phyloP scores from a whole-genome alignment of 805 yeast genomes.

The Metschnikowia lochheadii region DNA sequence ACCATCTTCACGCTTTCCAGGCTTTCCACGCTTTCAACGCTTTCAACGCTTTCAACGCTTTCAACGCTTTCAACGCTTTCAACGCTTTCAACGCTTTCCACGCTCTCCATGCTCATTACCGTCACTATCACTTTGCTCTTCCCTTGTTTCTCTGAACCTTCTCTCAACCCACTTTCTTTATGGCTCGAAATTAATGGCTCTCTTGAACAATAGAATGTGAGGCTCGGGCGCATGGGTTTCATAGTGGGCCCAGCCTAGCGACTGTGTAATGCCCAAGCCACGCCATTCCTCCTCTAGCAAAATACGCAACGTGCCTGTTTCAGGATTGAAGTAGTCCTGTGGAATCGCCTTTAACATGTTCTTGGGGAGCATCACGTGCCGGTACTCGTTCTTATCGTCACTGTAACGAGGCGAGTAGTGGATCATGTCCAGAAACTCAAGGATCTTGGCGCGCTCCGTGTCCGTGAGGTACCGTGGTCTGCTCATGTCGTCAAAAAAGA shows the following conservation, averaged over 20 bases:
- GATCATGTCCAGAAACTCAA: constrained; percentile 89
- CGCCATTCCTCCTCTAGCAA: constrained; percentile 97
- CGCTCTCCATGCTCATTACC: too few species aligned
- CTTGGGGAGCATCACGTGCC: constrained; percentile 97
- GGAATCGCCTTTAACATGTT: constrained; percentile 93
- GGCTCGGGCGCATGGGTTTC: constrained; percentile 99
- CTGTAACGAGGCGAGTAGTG: constrained; percentile 92
- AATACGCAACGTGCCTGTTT: constrained; percentile 89
- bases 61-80: too few species aligned
- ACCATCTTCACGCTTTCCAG: too few species aligned
- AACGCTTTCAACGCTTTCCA: too few species aligned
- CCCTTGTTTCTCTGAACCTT: too few species aligned
- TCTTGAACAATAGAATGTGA: constrained; percentile 79
- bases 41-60: too few species aligned
- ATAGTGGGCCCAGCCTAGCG: constrained; percentile 96
- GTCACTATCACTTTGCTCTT: too few species aligned
- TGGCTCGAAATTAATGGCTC: constrained; percentile 56
- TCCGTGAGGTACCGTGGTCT: constrained; percentile 74
- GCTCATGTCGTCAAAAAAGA: constrained; percentile 19
- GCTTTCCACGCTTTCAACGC: too few species aligned
- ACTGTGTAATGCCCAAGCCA: constrained; percentile 95
- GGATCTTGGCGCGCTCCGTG: constrained; percentile 77
- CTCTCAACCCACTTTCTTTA: constrained; percentile 9
- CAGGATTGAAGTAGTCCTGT: constrained; percentile 86
- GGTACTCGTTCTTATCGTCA: constrained; percentile 87